Evolutionary conservation across 2,329 filamentous ascomycete species (phyloP), one percentile per base, ranked within the genome.

Genomic region (Ascocoryne sarcoides): DNA sequence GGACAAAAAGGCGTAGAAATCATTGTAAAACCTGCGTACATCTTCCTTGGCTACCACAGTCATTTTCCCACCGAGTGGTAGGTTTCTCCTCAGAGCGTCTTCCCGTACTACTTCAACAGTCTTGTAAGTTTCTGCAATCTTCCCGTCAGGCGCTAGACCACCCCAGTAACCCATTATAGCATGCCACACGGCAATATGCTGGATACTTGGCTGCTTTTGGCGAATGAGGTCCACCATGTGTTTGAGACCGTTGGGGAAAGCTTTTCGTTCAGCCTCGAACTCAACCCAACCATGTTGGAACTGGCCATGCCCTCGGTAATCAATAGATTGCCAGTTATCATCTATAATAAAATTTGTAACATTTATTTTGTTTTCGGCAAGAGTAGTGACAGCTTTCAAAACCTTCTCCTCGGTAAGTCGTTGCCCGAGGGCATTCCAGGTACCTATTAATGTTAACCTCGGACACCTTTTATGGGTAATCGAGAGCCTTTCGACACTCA

Each of bases 131-230:
- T 79, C 68, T 0, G 84, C 84, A 36, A 98, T 76, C 35, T 79
- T 72, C 0, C 89, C 84, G 4, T 75, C 63, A 0, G 84, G 79
- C 1, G 85, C 76, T 9, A 98, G 79, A 0, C 89, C 89, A 34
- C 87, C 90, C 92, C 92, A 95, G 60, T 95, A 95, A 2, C 89
- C 70, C 20, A 83, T 60, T 0, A 96, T 69, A 1, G 90, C 86
- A 64, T 98, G 92, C 92, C 92, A 98, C 1, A 96, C 90, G 9
- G 85, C 86, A 37, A 96, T 75, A 52, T 95, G 83, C 44, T 83
- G 74, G 43, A 96, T 81, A 44, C 79, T 76, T 0, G 79, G 79
- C 53, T 89, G 76, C 12, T 70, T 71, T 14, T 72, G 63, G 16
- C 86, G 78, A 43, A 96, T 84, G 5, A 75, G 71, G 4, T 70